Conservation (phyloP, 2,329 filamentous ascomycete species). For the Aureobasidium uvarum region DNA sequence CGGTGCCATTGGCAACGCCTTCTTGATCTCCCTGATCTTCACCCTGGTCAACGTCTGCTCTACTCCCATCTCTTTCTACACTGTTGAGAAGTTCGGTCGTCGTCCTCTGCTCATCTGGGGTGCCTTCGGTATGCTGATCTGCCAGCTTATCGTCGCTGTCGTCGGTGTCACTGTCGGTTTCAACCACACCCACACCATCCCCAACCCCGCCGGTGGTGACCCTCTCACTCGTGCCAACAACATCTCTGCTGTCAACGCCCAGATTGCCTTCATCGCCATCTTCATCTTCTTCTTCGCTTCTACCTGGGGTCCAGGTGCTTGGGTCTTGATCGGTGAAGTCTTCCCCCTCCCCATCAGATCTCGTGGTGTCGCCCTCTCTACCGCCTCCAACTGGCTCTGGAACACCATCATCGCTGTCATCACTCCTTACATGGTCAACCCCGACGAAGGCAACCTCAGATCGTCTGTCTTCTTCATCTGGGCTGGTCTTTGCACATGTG, state of each 20-base stretch:
- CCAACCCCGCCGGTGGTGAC: conserved; percentile 39
- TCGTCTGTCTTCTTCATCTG: conserved; percentile 47
- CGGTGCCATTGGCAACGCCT: conserved; percentile 71
- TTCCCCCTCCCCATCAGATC: conserved; percentile 87
- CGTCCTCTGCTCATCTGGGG: conserved; percentile 76
- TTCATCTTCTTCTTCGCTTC: conserved; percentile 92
- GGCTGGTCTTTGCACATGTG: conserved; percentile 28
- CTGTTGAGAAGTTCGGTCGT: conserved; percentile 77
- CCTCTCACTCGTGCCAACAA: conserved; percentile 45
- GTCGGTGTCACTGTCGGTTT: conserved; percentile 48
- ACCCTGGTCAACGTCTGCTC: conserved; percentile 84
- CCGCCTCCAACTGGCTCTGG: conserved; percentile 90
- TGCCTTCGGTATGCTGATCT: conserved; percentile 77
- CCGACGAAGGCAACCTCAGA: conserved; percentile 26
- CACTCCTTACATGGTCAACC: conserved; percentile 2
- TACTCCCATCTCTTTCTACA: conserved; percentile 84
- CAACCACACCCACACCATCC: conserved; percentile 37
- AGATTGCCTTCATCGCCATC: conserved; percentile 86
- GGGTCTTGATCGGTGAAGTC: conserved; percentile 80
- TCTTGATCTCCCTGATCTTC: conserved; percentile 81
- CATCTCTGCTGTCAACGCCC: conserved; percentile 53
- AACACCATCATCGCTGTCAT: conserved; percentile 57
- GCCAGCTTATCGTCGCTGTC: conserved; percentile 84
- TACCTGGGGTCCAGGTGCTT: conserved; percentile 77
- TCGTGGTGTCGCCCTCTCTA: conserved; percentile 81